Evolutionary conservation across 129 eudicot genomes (phyloP), one percentile per base, ranked within the genome.

Genomic region (Centrapalus pauciflorus): DNA sequence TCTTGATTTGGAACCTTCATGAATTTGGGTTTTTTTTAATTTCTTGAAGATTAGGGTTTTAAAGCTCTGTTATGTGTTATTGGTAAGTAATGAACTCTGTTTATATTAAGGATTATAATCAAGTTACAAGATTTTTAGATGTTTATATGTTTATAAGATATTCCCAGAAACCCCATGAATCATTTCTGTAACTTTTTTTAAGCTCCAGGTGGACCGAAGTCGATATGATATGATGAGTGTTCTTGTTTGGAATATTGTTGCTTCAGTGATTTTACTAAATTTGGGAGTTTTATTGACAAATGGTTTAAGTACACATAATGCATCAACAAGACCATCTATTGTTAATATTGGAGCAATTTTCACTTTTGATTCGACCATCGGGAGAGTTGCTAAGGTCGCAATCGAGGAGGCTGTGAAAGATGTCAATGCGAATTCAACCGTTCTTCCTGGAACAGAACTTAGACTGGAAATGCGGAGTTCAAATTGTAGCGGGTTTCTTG

Each of bases 401-500:
- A 85, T 92, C 50, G 80, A 83, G 66, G 81, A 85, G 69, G 98
- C 98, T 16, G 81, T 92, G n/a, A 81, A 83, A 70, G 98, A 92
- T 74, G 82, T 92, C 12, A 92, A 92, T 46, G 62, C 84, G 29
- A 73, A 92, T 70, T 69, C 87, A 4, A 68, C 82, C 13, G 67
- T 88, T 57, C 96, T 92, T 74, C 82, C 46, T 3, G 96, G 90
- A 27, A 81, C 96, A 23, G 71, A 72, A 63, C 89, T 92, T 32
- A 73, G 41, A 48, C 55, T 92, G 16, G 59, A 64, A 3, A 79
- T 81, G 83, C 69, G 70, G 40, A 80, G 80, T 71, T 80, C 98
- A 5, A 89, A 83, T 61, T 92, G 98, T 82, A 92, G 86, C 64
- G 98, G 98, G 50, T 92, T 92, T 81, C 78, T 85, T 81, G 98